These are phyloP conservation scores for Alloteropsis angusta DNA, from an alignment of 202 grass and related monocot species.

Conservation along the genomic window DNA sequence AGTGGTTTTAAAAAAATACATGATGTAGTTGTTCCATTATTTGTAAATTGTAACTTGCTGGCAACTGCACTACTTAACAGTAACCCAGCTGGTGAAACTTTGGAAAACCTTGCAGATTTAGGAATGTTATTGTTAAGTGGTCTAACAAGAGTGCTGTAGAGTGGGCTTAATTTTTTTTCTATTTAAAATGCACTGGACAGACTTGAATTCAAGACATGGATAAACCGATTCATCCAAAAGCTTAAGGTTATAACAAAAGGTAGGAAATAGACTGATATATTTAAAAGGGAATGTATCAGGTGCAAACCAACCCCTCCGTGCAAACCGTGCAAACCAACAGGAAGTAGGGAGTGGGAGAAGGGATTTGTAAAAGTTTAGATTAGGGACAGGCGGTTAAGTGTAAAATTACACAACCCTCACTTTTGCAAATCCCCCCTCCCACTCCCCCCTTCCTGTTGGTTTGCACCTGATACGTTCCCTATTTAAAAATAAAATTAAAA, in stretches of 20 bases:
- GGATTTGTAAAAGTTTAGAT: too few relatives aligned
- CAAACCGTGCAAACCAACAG: too few relatives aligned
- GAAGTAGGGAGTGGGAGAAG: too few relatives aligned
- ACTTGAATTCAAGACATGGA: background rate
- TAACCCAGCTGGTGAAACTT: background rate
- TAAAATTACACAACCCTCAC: too few relatives aligned
- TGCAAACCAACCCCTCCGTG: too few relatives aligned
- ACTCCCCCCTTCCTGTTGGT: too few relatives aligned
- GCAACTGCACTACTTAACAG: slow-evolving; percentile 2
- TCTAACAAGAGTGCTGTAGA: background rate
- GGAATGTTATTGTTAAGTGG: background rate
- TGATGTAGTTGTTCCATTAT: background rate
- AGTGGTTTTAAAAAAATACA: slow-evolving; percentile 21
- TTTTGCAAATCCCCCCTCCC: too few relatives aligned
- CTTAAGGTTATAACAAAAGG: background rate
- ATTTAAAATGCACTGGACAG: background rate
- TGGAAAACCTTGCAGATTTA: slow-evolving; percentile 9
- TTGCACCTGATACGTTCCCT: too few relatives aligned
- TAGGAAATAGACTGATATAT: background rate
- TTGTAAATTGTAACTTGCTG: slow-evolving; percentile 15
- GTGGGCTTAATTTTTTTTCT: background rate
- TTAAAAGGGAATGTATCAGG: too few relatives aligned
- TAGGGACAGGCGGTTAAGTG: too few relatives aligned
- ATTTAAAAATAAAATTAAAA: background rate
- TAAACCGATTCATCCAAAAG: background rate